phyloP scores from a whole-genome alignment of 2,329 filamentous ascomycete species.

The Aspergillus arachidicola region DNA sequence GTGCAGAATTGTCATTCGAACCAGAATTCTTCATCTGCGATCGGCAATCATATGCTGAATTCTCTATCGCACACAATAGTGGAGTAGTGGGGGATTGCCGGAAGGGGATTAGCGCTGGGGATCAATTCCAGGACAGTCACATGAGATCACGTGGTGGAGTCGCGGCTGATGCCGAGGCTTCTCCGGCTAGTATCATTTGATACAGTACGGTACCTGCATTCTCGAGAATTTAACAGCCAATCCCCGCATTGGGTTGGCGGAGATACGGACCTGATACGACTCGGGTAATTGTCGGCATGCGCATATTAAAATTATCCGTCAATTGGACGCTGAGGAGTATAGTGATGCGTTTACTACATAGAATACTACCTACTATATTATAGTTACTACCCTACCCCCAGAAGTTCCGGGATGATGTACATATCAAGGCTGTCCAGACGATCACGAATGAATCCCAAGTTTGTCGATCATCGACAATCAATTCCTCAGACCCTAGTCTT shows the following conservation, averaged over 20 bases:
- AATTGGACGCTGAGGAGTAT: background rate
- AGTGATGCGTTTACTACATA: background rate
- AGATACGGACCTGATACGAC: slow-evolving; percentile 17
- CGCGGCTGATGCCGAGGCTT: background rate
- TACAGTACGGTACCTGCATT: slow-evolving; percentile 9
- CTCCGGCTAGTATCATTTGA: background rate
- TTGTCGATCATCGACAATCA: background rate
- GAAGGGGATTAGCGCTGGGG: background rate
- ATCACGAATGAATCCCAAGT: background rate
- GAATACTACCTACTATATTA: background rate
- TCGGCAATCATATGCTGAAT: slow-evolving; percentile 4
- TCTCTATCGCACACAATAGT: slow-evolving; percentile 5
- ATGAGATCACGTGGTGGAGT: slow-evolving; percentile 5
- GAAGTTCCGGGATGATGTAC: background rate
- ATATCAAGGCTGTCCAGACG: background rate
- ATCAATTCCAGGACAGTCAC: background rate
- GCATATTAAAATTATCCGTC: slow-evolving; percentile 1
- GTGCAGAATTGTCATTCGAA: slow-evolving; percentile 9
- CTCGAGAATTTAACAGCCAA: background rate
- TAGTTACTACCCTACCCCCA: background rate
- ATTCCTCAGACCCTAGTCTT: background rate
- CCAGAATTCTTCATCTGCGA: background rate
- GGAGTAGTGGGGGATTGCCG: slow-evolving; percentile 1
- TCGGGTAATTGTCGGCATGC: slow-evolving; percentile 22
- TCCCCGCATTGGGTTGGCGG: slow-evolving; percentile 8